These are phyloP conservation scores for Jamesozyma spencerorum DNA, from an alignment of 805 yeast genomes.

Conservation along the genomic window DNA sequence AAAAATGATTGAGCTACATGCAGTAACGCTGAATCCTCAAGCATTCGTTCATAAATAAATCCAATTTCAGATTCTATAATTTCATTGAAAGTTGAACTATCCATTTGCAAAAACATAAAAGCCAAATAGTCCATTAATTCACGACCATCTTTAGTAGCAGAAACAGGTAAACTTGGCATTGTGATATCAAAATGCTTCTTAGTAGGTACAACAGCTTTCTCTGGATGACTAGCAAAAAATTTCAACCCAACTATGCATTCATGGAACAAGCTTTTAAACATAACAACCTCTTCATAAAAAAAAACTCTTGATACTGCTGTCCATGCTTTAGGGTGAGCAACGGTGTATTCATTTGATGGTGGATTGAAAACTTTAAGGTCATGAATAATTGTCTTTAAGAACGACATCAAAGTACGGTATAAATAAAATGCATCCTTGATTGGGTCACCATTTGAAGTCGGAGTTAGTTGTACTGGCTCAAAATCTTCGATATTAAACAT, in stretches of 20 bases:
- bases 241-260: conserved; percentile 77
- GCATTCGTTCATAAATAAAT: conserved; percentile 65
- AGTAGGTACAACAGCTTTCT: conserved; percentile 17
- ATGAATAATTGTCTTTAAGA: conserved; percentile 79
- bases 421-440: conserved; percentile 81
- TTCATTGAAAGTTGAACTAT: conserved; percentile 92
- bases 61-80: conserved; percentile 75
- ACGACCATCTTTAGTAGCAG: conserved; percentile 85
- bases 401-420: conserved; percentile 81
- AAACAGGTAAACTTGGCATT: conserved; percentile 75
- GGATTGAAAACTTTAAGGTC: conserved; percentile 88
- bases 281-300: conserved; percentile 70
- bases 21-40: conserved; percentile 73
- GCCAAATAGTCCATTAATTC: conserved; percentile 95
- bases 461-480: conserved; percentile 53
- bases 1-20: conserved; percentile 90
- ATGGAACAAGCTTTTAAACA: conserved; percentile 66
- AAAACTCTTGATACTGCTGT: conserved; percentile 78
- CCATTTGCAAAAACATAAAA: conserved; percentile 85
- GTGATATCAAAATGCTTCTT: conserved; percentile 48
- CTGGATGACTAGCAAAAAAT: conserved; percentile 49
- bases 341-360: conserved; percentile 50
- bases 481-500: conserved; percentile 39
- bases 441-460: conserved; percentile 46
- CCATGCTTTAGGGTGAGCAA: conserved; percentile 55